A percentile compares a stretch with the other conserved stretches of the same genome.
phyloP scores from a whole-genome alignment of 371 early-diverging fungal genomes.

The Mucor piriformis region DNA sequence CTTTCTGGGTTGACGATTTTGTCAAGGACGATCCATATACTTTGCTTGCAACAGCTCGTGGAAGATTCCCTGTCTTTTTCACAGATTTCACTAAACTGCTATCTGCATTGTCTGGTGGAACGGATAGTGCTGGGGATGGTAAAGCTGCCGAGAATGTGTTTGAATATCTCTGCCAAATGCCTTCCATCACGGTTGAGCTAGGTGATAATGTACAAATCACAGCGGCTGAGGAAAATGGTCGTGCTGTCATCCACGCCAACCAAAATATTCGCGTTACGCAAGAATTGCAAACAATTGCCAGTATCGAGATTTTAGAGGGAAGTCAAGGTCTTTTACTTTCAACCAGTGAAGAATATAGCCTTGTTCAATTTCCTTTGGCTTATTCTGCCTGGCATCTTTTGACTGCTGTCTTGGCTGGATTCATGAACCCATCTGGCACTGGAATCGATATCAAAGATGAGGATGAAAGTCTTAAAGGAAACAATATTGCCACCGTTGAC shows the following conservation, averaged over 20 bases:
- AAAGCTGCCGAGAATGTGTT: constrained; percentile 27
- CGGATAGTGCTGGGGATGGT: background rate
- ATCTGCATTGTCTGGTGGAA: constrained; percentile 27
- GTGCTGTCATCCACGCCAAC: constrained; percentile 5
- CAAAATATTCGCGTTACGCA: constrained; percentile 23
- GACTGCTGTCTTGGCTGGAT: constrained; percentile 24
- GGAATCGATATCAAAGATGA: constrained; percentile 24
- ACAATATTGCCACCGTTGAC: constrained; percentile 23
- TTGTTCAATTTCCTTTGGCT: constrained; percentile 26
- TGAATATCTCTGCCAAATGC: constrained; percentile 24
- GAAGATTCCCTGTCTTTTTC: constrained; percentile 40
- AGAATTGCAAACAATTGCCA: constrained; percentile 4
- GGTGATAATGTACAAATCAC: constrained; percentile 12
- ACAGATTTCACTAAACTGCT: constrained; percentile 30
- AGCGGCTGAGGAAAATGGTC: constrained; percentile 9
- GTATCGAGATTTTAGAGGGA: constrained; percentile 25
- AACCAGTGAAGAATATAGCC: constrained; percentile 7
- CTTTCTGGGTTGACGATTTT: constrained; percentile 38
- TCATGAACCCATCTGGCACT: background rate
- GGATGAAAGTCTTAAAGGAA: constrained; percentile 21
- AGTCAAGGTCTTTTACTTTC: constrained; percentile 27
- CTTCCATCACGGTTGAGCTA: constrained; percentile 30
- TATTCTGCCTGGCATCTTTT: constrained; percentile 49
- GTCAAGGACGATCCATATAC: constrained; percentile 16
- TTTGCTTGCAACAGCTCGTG: constrained; percentile 28